phyloP scores from a whole-genome alignment of 2,329 filamentous ascomycete species.

The Colletotrichum tofieldiae region DNA sequence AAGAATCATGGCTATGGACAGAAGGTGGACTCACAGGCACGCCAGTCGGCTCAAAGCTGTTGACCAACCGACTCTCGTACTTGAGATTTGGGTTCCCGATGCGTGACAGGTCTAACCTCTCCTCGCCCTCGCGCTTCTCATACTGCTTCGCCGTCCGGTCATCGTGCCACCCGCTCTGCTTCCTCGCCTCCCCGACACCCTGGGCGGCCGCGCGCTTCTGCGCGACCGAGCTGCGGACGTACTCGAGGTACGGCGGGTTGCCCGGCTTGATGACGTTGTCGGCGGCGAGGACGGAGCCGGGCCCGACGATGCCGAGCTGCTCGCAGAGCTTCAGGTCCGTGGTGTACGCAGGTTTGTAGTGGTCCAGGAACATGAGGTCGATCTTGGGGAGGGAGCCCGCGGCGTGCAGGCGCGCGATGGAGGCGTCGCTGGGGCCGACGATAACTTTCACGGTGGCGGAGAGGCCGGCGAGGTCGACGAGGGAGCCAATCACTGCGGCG shows the following conservation, averaged over 20 bases:
- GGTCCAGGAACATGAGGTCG: constrained; percentile 85
- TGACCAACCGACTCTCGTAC: constrained; percentile 75
- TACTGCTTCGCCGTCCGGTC: constrained; percentile 65
- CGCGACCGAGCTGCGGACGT: constrained; percentile 75
- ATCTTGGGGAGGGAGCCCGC: constrained; percentile 70
- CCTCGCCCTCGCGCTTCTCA: constrained; percentile 69
- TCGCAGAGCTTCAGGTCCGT: constrained; percentile 85
- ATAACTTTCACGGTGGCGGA: constrained; percentile 78
- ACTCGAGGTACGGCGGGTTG: constrained; percentile 79
- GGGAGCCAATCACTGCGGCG: constrained; percentile 76
- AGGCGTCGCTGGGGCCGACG: constrained; percentile 78
- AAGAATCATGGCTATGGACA: neutral
- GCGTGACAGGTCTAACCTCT: constrained; percentile 50
- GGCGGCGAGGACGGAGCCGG: constrained; percentile 75
- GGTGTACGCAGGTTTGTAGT: constrained; percentile 84
- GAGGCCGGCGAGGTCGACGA: constrained; percentile 84
- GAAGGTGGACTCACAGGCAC: constrained; percentile 67
- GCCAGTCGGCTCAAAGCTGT: constrained; percentile 79
- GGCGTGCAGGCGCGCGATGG: constrained; percentile 72
- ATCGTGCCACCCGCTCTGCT: constrained; percentile 52
- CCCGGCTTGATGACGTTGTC: constrained; percentile 82
- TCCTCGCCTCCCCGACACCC: constrained; percentile 47
- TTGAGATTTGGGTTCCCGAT: constrained; percentile 75
- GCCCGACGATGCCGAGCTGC: constrained; percentile 74
- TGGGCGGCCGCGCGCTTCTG: constrained; percentile 69